Percentiles rank a stretch among this genome's conserved stretches.
Conservation (phyloP, 192 early-diverging fungal species). For the Coemansia sp. region DNA sequence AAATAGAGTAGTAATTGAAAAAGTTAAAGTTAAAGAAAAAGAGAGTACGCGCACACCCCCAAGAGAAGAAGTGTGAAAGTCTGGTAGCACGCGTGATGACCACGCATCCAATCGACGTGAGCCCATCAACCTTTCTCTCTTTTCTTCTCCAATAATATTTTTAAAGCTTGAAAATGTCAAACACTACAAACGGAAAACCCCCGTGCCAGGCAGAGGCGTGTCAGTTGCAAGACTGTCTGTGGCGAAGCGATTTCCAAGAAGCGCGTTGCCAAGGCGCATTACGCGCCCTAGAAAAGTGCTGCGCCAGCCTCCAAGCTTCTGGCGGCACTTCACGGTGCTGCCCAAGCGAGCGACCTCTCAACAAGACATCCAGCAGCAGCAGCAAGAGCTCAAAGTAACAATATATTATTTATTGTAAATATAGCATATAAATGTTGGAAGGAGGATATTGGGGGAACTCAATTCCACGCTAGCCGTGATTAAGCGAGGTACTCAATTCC, state of each 20-base stretch:
- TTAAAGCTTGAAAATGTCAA: conserved; percentile 5
- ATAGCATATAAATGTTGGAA: too few relatives aligned
- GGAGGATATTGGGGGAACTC: too few relatives aligned
- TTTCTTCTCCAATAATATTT: background rate
- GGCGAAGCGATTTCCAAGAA: conserved; percentile 49
- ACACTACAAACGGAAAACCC: conserved; percentile 14
- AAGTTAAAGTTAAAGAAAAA: background rate
- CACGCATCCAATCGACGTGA: background rate
- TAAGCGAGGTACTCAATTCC: too few relatives aligned
- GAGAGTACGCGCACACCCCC: background rate
- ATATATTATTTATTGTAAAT: background rate
- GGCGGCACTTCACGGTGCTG: conserved; percentile 47
- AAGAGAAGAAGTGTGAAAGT: background rate
- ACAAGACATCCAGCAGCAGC: background rate
- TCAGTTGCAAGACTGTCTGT: conserved; percentile 46
- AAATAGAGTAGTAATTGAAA: background rate
- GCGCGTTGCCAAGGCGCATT: conserved; percentile 33
- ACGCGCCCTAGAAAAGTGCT: conserved; percentile 38
- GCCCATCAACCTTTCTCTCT: background rate
- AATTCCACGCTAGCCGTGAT: too few relatives aligned
- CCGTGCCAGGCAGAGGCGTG: conserved; percentile 51
- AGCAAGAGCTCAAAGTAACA: background rate
- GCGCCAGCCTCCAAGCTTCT: conserved; percentile 21
- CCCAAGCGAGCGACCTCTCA: conserved; percentile 12
- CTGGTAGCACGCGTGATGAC: background rate